Evolutionary conservation across 176 grass and related monocot species (phyloP), one percentile per base, ranked within the genome.

Genomic region (Echinochloa phyllopogon): DNA sequence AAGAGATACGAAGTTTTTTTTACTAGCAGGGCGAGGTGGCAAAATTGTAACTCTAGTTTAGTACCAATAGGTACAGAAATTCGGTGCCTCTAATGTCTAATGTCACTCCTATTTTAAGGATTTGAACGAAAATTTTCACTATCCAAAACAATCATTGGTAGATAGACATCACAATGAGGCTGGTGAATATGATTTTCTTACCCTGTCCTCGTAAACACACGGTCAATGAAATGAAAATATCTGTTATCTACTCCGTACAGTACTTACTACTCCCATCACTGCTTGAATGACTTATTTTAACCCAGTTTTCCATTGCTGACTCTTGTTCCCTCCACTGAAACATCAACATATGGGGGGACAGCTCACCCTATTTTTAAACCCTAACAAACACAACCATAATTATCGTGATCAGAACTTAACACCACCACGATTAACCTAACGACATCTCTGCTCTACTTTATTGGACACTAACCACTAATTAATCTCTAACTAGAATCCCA

Each of bases 281-380:
- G 21, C 18, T 57, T 57, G 7, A n/a, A n/a, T 18, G 20, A 8
- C 53, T 57, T n/a, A 6, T 3, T 56, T 57, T 57, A 57, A 21
- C 53, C 2, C 8, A n/a, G 53, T 56, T 56, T 11, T 53, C 15
- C 16, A 51, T 23, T 7, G 40, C 36, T 53, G 37, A 86, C 50
- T 15, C 50, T 49, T 86, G 76, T 65, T 69, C 72, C 79, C 72
- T 68, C 41, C 21, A 69, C 79, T 21, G 62, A 60, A 69, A 82
- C 71, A 87, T 57, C 4, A 75, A 21, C 62, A 76, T 37, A 87
- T 68, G 13, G 24, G 47, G 17, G 71, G 6, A 41, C 20, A 76
- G 25, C 20, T 75, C 41, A 82, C 14, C 16, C 20, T 59, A 40
- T 68, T 58, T 50, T 16, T 38, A 58, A 82, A 81, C 11, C 8